Percentiles rank a stretch among this genome's conserved stretches.
Evolutionary conservation across 1,139 yeast species (phyloP).

Genomic region (Suzukiozyma palmioleophila): DNA sequence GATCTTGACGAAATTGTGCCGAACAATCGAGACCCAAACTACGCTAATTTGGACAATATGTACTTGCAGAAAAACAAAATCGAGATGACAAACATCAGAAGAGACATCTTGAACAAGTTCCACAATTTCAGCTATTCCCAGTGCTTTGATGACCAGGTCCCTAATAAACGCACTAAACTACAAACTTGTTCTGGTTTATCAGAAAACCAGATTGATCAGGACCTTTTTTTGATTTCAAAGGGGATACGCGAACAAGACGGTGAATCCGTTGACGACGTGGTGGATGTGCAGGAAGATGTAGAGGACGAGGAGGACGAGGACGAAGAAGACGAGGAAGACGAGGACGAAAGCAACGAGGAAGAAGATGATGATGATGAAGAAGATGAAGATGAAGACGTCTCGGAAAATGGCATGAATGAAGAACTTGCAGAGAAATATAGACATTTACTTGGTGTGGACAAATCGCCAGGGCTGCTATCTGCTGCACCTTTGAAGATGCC

Average conservation of each 20-base stretch:
- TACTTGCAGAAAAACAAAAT: constrained; percentile 25
- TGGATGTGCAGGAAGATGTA: constrained; percentile 3
- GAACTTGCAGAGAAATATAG: constrained; percentile 8
- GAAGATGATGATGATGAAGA: constrained; percentile 8
- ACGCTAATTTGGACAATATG: constrained; percentile 19
- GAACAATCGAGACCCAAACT: constrained; percentile 23
- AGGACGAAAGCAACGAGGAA: constrained; percentile 5
- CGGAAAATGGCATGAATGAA: constrained; percentile 3
- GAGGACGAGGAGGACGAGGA: constrained; percentile 10
- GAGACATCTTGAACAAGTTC: constrained; percentile 9
- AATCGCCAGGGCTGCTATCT: not conserved
- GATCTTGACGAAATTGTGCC: constrained; percentile 8
- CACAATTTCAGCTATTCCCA: constrained; percentile 6
- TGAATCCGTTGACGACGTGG: not conserved
- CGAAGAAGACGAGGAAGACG: constrained; percentile 7
- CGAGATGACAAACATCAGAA: constrained; percentile 31
- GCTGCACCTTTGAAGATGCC: constrained; percentile 18
- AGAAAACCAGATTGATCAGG: constrained; percentile 22
- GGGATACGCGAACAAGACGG: constrained; percentile 2
- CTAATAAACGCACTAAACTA: constrained; percentile 12
- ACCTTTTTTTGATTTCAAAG: constrained; percentile 13
- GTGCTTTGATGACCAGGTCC: not conserved
- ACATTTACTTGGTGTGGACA: constrained; percentile 6
- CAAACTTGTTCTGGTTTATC: constrained; percentile 19
- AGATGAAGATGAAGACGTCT: constrained; percentile 7